These are phyloP conservation scores for Rhizopogon rudus DNA, from an alignment of 768 basidiomycete genomes.

Conservation along the genomic window DNA sequence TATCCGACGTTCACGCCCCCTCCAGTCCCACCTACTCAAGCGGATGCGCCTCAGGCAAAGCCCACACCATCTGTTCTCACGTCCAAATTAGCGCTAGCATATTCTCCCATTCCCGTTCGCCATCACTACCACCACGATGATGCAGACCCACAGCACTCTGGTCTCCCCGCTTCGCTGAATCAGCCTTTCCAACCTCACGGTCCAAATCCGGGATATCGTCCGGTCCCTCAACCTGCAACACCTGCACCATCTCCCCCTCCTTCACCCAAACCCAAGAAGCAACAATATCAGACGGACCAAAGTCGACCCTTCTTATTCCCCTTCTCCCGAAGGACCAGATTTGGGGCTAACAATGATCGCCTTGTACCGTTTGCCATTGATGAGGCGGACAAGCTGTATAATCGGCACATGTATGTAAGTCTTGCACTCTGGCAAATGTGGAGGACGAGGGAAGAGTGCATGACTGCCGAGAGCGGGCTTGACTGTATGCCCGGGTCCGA, in stretches of 20 bases:
- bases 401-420: conserved; percentile 86
- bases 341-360: conserved; percentile 47
- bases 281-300: conserved; percentile 98
- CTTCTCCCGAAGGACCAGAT: conserved; percentile 63
- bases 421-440: conserved; percentile 91
- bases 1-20: conserved; percentile 90
- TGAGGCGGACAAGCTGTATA: conserved; percentile 90
- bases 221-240: conserved; percentile 70
- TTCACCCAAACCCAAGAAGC: conserved; percentile 91
- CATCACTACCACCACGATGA: conserved; percentile 93
- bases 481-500: conserved; percentile 72
- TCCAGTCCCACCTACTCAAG: conserved; percentile 32
- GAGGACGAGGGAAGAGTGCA: conserved; percentile 92
- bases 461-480: conserved; percentile 89
- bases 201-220: conserved; percentile 22
- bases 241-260: conserved; percentile 87
- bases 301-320: conserved; percentile 92
- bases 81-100: conserved; percentile 80
- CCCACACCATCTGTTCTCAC: conserved; percentile 35
- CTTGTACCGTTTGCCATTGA: conserved; percentile 95
- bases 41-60: conserved; percentile 22
- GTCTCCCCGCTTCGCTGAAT: conserved; percentile 30
- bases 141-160: conserved; percentile 42
- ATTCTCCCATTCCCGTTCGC: conserved; percentile 88
- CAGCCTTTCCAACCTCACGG: conserved; percentile 27